Percentiles rank a stretch among this genome's conserved stretches.
Evolutionary conservation across 2,329 filamentous ascomycete species (phyloP).

Genomic region (Neofusicoccum cordaticola): DNA sequence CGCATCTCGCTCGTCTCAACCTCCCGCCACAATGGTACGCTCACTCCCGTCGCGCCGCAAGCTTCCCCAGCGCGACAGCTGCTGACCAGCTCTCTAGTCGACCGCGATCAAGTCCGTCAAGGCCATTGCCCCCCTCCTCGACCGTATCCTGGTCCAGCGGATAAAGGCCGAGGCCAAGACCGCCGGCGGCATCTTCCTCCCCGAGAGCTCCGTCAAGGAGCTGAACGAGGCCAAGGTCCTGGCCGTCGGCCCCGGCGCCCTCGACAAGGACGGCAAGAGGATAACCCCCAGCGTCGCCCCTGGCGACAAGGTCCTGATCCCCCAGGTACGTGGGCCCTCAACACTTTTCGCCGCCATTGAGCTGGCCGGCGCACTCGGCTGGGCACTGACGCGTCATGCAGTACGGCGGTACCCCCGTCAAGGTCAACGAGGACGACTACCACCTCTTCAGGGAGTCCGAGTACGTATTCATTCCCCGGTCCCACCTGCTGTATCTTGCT

Average conservation of each 20-base stretch:
- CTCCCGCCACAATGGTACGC: slow-evolving; percentile 19
- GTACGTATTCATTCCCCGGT: slow-evolving; percentile 58
- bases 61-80: neutral
- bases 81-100: slow-evolving; percentile 23
- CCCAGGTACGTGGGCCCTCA: slow-evolving; percentile 63
- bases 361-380: neutral
- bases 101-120: slow-evolving; percentile 88
- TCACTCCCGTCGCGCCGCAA: neutral
- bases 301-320: slow-evolving; percentile 93
- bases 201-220: slow-evolving; percentile 95
- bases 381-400: slow-evolving; percentile 35
- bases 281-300: slow-evolving; percentile 76
- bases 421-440: slow-evolving; percentile 97
- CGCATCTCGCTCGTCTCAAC: too few relatives aligned
- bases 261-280: slow-evolving; percentile 87
- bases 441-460: slow-evolving; percentile 96
- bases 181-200: slow-evolving; percentile 93
- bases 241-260: slow-evolving; percentile 83
- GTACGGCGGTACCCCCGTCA: slow-evolving; percentile 92
- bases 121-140: slow-evolving; percentile 89
- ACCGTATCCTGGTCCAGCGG: slow-evolving; percentile 97
- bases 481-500: neutral
- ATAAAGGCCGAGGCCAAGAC: slow-evolving; percentile 97
- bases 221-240: slow-evolving; percentile 96
- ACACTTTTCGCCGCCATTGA: neutral